These are phyloP conservation scores for Gonapodya prolifera DNA, from an alignment of 192 early-diverging fungal genomes.

Conservation along the genomic window DNA sequence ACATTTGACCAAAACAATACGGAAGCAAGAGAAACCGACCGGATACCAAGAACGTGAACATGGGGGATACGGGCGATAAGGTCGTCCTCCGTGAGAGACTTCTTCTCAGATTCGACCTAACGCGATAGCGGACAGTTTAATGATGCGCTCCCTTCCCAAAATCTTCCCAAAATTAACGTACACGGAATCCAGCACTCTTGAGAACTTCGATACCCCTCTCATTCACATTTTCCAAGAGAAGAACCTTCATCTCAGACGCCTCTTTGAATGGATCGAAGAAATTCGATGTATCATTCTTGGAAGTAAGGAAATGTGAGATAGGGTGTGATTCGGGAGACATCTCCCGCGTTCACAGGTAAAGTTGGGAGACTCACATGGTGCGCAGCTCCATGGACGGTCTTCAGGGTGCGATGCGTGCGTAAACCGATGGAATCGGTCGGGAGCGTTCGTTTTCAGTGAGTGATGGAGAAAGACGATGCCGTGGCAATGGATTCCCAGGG, in stretches of 20 bases:
- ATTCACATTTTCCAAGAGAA: slow-evolving; percentile 86
- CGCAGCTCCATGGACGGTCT: neutral
- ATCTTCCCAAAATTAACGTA: no score
- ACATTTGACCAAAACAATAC: neutral
- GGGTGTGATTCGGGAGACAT: neutral
- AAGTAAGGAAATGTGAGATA: no score
- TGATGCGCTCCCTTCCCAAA: no score
- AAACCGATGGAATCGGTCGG: neutral
- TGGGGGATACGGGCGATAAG: slow-evolving; percentile 6
- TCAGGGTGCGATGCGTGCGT: neutral
- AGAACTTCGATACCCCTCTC: slow-evolving; percentile 65
- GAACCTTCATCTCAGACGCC: slow-evolving; percentile 68
- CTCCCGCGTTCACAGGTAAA: neutral
- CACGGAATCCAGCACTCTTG: slow-evolving; percentile 79
- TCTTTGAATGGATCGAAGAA: neutral
- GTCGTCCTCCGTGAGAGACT: slow-evolving; percentile 9
- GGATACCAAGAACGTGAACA: slow-evolving; percentile 11
- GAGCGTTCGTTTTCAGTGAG: neutral
- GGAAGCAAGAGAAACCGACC: neutral
- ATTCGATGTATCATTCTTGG: neutral
- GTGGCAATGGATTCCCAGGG: neutral
- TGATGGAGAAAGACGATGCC: neutral
- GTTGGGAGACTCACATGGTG: neutral
- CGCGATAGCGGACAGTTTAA: no score
- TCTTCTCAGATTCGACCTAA: neutral